Evolutionary conservation across 179 eudicot species (phyloP).

Genomic region (Spergularia azorica): DNA sequence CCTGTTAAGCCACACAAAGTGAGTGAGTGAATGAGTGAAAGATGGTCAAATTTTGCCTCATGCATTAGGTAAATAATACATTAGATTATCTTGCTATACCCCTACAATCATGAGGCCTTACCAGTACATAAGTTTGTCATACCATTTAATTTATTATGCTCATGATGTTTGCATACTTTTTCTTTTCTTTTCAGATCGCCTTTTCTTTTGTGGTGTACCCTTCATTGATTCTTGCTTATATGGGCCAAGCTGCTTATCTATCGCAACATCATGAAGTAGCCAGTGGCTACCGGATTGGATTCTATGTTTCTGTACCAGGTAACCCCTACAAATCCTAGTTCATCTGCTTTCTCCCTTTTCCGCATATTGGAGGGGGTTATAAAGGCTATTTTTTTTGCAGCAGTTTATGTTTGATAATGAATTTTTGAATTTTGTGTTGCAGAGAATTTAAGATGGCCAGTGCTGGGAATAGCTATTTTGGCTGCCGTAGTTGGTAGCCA

Average conservation of each 20-base stretch:
- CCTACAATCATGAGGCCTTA: no score
- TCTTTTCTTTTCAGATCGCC: conserved; percentile 58
- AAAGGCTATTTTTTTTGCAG: neutral
- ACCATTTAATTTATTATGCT: no score
- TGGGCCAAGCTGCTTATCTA: conserved; percentile 98
- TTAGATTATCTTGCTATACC: no score
- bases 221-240: conserved; percentile 90
- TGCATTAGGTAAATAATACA: neutral
- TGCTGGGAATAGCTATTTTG: conserved; percentile 67
- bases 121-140: no score
- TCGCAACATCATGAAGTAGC: conserved; percentile 66
- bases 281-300: conserved; percentile 64
- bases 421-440: conserved; percentile 15
- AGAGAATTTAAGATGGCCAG: conserved; percentile 86
- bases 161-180: neutral
- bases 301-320: conserved; percentile 85
- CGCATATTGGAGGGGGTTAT: neutral
- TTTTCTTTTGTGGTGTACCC: conserved; percentile 83
- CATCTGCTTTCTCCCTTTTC: neutral
- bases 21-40: neutral
- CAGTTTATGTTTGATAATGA: neutral
- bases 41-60: neutral
- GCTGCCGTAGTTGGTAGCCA: conserved; percentile 96
- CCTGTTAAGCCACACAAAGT: neutral
- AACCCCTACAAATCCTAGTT: neutral